phyloP scores from a whole-genome alignment of 1,284 basidiomycete species.

The Mycosarcoma mackinlayi region DNA sequence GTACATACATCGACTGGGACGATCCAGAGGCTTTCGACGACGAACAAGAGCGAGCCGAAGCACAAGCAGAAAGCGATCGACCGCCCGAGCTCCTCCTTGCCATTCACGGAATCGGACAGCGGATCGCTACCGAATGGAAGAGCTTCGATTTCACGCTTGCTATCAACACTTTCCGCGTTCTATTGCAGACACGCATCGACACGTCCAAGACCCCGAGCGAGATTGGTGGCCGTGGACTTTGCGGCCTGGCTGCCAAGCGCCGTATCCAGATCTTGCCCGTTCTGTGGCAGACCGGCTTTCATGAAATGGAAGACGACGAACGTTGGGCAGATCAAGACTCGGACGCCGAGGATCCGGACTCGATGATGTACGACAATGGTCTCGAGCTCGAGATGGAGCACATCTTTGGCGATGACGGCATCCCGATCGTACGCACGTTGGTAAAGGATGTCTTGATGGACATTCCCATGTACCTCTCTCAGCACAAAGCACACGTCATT shows the following conservation, averaged over 20 bases:
- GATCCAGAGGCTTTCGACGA: constrained; percentile 51
- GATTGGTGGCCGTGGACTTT: constrained; percentile 52
- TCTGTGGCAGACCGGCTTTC: constrained; percentile 72
- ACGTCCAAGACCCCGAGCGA: constrained; percentile 48
- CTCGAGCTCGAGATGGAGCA: constrained; percentile 69
- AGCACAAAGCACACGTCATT: constrained; percentile 72
- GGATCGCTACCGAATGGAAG: constrained; percentile 54
- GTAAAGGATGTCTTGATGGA: constrained; percentile 70
- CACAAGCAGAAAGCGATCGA: constrained; percentile 23
- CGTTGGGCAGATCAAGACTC: constrained; percentile 67
- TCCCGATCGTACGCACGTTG: constrained; percentile 55
- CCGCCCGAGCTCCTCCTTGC: constrained; percentile 42
- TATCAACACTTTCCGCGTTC: constrained; percentile 49
- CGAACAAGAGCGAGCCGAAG: constrained; percentile 34
- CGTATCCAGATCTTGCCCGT: constrained; percentile 73
- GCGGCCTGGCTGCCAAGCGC: constrained; percentile 54
- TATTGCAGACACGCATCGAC: constrained; percentile 53
- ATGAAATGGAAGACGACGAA: constrained; percentile 69
- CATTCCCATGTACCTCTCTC: constrained; percentile 69
- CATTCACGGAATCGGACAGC: constrained; percentile 65
- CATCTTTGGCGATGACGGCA: constrained; percentile 48
- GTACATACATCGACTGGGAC: constrained; percentile 33
- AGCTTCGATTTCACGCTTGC: constrained; percentile 54
- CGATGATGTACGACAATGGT: constrained; percentile 51
- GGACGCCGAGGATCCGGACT: constrained; percentile 39